phyloP scores from a whole-genome alignment of 805 yeast species.

The Schwanniomyces pseudopolymorphus region DNA sequence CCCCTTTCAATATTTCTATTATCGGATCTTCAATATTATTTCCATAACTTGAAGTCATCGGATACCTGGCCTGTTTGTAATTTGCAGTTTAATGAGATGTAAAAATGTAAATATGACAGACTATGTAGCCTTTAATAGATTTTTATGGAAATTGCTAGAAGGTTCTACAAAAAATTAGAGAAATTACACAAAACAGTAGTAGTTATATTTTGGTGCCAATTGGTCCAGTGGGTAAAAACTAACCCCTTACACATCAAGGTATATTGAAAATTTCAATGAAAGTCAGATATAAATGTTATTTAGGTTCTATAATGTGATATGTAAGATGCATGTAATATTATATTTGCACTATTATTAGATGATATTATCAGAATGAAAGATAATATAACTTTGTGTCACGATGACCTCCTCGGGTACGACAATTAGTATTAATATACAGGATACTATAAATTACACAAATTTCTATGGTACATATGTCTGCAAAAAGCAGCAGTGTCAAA shows the following conservation, averaged over 20 bases:
- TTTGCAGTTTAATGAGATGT: conserved; percentile 1
- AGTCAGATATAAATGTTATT: too few species aligned
- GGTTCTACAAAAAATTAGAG: background rate
- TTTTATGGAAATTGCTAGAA: conserved; percentile 8
- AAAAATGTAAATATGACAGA: background rate
- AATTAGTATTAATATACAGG: background rate
- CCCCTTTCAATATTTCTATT: conserved; percentile 10
- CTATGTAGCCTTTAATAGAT: conserved; percentile 1
- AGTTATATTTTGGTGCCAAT: background rate
- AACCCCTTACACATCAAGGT: too few species aligned
- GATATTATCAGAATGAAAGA: background rate
- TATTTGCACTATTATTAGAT: background rate
- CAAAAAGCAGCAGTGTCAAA: background rate
- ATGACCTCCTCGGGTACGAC: too few species aligned
- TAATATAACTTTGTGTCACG: background rate
- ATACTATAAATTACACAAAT: background rate
- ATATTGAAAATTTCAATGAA: too few species aligned
- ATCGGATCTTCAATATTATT: conserved; percentile 10
- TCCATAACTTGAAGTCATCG: conserved; percentile 3
- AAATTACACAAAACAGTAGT: background rate
- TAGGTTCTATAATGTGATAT: too few species aligned
- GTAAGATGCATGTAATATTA: too few species aligned
- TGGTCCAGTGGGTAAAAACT: too few species aligned
- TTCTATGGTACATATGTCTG: background rate
- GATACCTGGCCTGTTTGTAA: conserved; percentile 1